Conservation (phyloP, 75 land plant species). For the Selaginella tamariscina region DNA sequence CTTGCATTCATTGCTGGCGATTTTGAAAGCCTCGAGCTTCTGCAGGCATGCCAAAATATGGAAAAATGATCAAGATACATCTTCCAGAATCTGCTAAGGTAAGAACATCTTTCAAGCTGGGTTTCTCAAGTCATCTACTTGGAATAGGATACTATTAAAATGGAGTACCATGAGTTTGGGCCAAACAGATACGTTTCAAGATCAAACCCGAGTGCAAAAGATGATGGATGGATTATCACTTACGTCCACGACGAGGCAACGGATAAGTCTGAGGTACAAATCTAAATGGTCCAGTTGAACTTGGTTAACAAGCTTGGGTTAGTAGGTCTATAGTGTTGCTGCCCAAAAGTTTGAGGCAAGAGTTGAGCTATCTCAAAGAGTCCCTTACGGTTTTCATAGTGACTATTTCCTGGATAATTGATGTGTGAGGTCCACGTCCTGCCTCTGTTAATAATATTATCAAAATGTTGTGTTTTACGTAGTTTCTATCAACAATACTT, state of each 20-base stretch:
- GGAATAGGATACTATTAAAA: background rate
- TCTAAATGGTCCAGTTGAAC: background rate
- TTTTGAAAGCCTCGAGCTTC: too few species aligned
- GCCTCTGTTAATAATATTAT: too few species aligned
- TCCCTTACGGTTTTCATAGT: background rate
- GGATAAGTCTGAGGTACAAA: background rate
- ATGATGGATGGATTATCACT: background rate
- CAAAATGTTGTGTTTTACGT: too few species aligned
- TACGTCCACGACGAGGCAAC: background rate
- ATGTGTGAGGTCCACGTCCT: too few species aligned
- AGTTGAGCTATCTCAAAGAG: background rate
- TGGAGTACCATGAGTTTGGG: background rate
- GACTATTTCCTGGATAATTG: background rate
- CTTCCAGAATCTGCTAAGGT: background rate
- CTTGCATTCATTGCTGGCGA: too few species aligned
- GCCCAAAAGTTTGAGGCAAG: background rate
- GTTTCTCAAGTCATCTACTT: too few species aligned
- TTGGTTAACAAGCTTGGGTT: background rate
- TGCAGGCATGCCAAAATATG: background rate
- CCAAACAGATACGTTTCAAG: background rate
- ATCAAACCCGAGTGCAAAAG: background rate
- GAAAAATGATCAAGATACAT: background rate
- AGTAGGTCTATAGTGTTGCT: background rate
- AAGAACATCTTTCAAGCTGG: too few species aligned
- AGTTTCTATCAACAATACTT: too few species aligned